Conservation (phyloP, 192 early-diverging fungal species). For the Backusella mclennaniae region DNA sequence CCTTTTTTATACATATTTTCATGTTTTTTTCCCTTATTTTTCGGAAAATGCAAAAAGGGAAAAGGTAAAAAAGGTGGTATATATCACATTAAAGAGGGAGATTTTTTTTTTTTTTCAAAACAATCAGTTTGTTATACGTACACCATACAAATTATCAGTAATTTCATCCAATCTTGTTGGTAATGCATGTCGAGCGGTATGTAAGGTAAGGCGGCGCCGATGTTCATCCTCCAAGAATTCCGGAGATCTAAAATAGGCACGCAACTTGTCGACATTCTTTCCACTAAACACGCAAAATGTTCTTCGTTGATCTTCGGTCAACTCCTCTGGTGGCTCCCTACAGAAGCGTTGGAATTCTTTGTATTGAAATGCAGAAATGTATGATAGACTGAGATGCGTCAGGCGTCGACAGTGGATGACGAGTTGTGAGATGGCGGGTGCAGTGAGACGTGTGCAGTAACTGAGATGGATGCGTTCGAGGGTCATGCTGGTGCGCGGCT, state of each 20-base stretch:
- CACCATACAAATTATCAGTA: background rate
- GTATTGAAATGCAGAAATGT: slow-evolving; percentile 50
- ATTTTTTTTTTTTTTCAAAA: too few species aligned
- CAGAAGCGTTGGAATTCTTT: slow-evolving; percentile 50
- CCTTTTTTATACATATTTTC: too few species aligned
- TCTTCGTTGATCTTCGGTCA: slow-evolving; percentile 48
- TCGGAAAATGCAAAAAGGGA: background rate
- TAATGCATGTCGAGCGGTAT: background rate
- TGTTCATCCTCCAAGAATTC: background rate
- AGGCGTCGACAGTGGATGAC: slow-evolving; percentile 48
- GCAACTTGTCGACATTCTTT: slow-evolving; percentile 51
- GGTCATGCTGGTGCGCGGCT: slow-evolving; percentile 41
- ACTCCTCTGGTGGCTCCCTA: slow-evolving; percentile 50
- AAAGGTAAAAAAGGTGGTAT: background rate
- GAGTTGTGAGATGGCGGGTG: slow-evolving; percentile 43
- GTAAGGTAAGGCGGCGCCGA: background rate
- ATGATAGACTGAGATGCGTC: slow-evolving; percentile 53
- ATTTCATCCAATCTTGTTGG: slow-evolving; percentile 4
- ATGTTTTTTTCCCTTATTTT: too few species aligned
- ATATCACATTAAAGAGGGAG: background rate
- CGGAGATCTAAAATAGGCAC: slow-evolving; percentile 37
- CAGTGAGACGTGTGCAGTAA: slow-evolving; percentile 49
- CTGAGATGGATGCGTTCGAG: slow-evolving; percentile 55
- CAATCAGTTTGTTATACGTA: background rate
- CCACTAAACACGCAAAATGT: slow-evolving; percentile 61